These are phyloP conservation scores for Brassica hybrid DNA, from an alignment of 441 rosid species.

Conservation along the genomic window DNA sequence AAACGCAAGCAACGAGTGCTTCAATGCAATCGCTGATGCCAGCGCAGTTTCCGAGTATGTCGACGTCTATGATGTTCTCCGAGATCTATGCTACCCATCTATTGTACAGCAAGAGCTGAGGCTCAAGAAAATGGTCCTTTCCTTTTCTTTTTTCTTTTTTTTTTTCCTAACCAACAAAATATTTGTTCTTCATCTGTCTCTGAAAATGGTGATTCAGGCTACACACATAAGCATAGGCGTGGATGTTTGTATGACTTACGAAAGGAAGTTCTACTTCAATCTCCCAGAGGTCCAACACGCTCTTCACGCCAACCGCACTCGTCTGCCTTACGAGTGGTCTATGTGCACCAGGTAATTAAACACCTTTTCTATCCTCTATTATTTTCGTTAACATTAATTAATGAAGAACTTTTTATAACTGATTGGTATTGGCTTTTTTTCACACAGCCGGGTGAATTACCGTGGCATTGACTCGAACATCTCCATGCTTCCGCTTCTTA, in stretches of 20 bases:
- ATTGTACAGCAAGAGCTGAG: slow-evolving; percentile 80
- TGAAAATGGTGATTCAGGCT: too few species aligned
- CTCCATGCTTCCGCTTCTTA: not conserved
- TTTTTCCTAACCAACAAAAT: not conserved
- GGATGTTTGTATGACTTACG: slow-evolving; percentile 57
- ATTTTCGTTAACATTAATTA: not conserved
- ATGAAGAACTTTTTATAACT: not conserved
- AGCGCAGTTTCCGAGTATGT: slow-evolving; percentile 51
- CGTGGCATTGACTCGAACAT: slow-evolving; percentile 41
- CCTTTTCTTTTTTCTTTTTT: not conserved
- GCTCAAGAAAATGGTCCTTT: slow-evolving; percentile 62
- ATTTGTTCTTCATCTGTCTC: not conserved
- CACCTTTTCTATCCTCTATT: not conserved
- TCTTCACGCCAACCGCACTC: slow-evolving; percentile 82
- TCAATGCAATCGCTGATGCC: slow-evolving; percentile 46
- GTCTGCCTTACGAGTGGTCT: slow-evolving; percentile 65
- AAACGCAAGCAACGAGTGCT: slow-evolving; percentile 54
- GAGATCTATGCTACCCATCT: slow-evolving; percentile 76
- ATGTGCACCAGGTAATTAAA: slow-evolving; percentile 68
- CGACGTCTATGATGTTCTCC: slow-evolving; percentile 69
- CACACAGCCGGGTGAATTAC: slow-evolving; percentile 59
- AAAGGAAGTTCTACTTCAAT: too few species aligned
- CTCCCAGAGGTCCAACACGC: slow-evolving; percentile 40
- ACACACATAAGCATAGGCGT: slow-evolving; percentile 45
- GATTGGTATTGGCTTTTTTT: too few species aligned